Evolutionary conservation across 2,329 filamentous ascomycete species (phyloP), one percentile per base, ranked within the genome.

Genomic region (Endocalyx cinctus): DNA sequence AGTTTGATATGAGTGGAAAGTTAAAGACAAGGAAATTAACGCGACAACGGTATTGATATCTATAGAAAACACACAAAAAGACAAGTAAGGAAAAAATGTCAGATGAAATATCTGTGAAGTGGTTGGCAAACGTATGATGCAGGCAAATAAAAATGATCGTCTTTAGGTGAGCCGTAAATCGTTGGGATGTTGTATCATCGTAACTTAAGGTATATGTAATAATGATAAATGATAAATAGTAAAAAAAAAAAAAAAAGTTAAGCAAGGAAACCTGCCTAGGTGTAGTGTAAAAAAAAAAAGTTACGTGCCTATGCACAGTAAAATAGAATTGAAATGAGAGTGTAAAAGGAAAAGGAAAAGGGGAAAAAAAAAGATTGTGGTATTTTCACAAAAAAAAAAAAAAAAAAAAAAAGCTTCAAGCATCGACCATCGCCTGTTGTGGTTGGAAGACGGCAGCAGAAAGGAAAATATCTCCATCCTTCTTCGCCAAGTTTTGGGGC

Each of bases 381-480:
- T 8, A 23, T 23, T 8, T 23, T 23, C 20, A 23, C 40, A 29
- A 41, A 35, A 36, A 19, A 33, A 15, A 22, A 22, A 16, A 25
- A 15, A 25, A 25, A 25, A 34, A 27, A 26, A 18, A 13, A 23
- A 33, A 25, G n/a, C n/a, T n/a, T 42, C 30, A 47, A 14, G 34
- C 42, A 17, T 34, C 27, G 17, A 35, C 27, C 10, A 39, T 29
- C 14, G 39, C 36, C 26, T 38, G 41, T 10, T 47, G 41, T 3
- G 69, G 66, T 34, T 63, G 62, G 51, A 74, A 74, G 22, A 74
- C 70, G 25, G 69, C 68, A 28, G 60, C 67, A 28, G 69, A 67
- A 27, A 77, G 62, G 31, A 73, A 63, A 16, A 72, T 36, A 33
- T 60, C 55, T 15, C 54, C 54, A 14, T 52, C 47, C 6, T 46